Percentiles rank a stretch among this genome's conserved stretches.
phyloP scores from a whole-genome alignment of 345 rosid genomes.

The Rhodamnia rubescens region DNA sequence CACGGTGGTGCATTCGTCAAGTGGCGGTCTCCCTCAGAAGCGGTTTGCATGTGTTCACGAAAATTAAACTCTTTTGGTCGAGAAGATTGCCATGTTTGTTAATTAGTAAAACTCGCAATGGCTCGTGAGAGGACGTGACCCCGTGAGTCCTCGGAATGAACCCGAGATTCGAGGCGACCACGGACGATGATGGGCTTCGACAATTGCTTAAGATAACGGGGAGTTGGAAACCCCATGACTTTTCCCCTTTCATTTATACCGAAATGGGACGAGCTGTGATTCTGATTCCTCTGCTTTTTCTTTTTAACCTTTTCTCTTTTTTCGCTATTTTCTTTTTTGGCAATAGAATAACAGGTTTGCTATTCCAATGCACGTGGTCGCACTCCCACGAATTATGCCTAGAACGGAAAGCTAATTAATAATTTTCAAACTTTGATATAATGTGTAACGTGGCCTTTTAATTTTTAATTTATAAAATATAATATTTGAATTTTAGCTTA shows the following conservation, averaged over 20 bases:
- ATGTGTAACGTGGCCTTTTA: too few species aligned
- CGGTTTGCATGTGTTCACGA: rapidly evolving
- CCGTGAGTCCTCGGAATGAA: not conserved
- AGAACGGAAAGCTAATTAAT: too few species aligned
- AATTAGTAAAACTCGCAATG: not conserved
- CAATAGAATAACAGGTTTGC: too few species aligned
- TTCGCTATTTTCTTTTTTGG: not conserved
- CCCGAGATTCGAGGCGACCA: not conserved
- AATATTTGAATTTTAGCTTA: too few species aligned
- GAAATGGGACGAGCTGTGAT: not conserved
- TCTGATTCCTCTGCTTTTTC: not conserved
- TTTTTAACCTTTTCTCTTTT: not conserved
- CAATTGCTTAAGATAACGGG: not conserved
- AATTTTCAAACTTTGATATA: too few species aligned
- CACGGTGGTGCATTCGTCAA: not conserved
- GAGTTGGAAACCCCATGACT: not conserved
- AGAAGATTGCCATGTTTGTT: too few species aligned
- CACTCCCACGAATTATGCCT: too few species aligned
- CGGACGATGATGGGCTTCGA: not conserved
- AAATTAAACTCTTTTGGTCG: too few species aligned
- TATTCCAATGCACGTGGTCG: too few species aligned
- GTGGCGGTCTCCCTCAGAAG: not conserved
- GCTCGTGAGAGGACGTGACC: not conserved
- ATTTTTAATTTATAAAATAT: too few species aligned
- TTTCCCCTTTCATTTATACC: not conserved